Percentiles rank a stretch among this genome's conserved stretches.
Conservation (phyloP, 164 flowering plant species). For the Protea cynaroides region DNA sequence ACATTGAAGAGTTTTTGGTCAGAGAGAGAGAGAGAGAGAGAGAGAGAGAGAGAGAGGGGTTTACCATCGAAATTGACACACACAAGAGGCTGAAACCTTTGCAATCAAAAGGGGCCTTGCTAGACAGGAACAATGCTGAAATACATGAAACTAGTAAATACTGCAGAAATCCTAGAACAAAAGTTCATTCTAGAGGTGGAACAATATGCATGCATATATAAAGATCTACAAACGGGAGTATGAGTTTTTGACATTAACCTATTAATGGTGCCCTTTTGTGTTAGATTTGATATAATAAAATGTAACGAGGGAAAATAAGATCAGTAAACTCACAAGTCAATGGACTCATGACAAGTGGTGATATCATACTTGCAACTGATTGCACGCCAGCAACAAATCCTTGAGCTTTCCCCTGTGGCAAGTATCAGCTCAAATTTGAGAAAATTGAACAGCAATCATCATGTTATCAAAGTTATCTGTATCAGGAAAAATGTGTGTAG, state of each 20-base stretch:
- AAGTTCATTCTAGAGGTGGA: too few relatives aligned
- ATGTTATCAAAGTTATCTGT: too few relatives aligned
- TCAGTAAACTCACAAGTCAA: conserved; percentile 56
- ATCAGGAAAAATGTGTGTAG: too few relatives aligned
- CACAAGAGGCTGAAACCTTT: conserved; percentile 78
- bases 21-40: conserved; percentile 6
- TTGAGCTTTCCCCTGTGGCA: conserved; percentile 76
- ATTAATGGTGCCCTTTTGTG: neutral
- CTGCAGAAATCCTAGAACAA: neutral
- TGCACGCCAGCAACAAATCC: conserved; percentile 78
- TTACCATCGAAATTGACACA: conserved; percentile 65
- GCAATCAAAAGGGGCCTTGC: conserved; percentile 72
- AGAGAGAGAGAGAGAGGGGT: conserved; percentile 13
- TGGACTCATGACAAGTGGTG: conserved; percentile 85
- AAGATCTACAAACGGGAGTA: neutral
- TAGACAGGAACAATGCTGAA: conserved; percentile 56
- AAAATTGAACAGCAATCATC: neutral
- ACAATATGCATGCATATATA: too few relatives aligned
- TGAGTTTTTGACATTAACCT: neutral
- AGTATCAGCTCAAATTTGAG: neutral
- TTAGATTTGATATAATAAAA: neutral
- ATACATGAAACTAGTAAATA: conserved; percentile 5
- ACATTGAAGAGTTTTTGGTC: neutral
- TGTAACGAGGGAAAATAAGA: neutral
- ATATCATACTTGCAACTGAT: conserved; percentile 64